Percentiles rank a stretch among this genome's conserved stretches.
These are phyloP conservation scores for Limonium bicolor DNA, from an alignment of 148 eudicot genomes.

Conservation along the genomic window DNA sequence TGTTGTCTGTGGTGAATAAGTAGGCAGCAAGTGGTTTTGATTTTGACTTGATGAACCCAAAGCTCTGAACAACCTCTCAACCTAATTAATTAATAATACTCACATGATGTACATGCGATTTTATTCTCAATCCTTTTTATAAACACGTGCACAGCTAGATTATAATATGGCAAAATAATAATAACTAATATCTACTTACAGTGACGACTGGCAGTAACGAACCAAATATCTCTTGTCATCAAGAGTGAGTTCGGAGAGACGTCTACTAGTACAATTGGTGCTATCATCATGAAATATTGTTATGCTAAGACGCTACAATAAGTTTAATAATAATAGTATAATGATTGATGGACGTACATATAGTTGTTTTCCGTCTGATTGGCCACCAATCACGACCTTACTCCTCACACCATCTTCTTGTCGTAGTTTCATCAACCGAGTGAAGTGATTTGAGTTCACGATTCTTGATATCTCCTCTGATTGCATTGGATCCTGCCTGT, in stretches of 20 bases:
- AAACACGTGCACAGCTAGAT: neutral
- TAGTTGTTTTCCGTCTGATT: conserved; percentile 24
- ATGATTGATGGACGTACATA: conserved; percentile 10
- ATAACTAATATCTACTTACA: conserved; percentile 12
- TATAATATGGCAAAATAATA: neutral
- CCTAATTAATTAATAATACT: conserved; percentile 12
- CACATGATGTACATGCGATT: neutral
- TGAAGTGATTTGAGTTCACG: conserved; percentile 36
- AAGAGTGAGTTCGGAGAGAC: conserved; percentile 42
- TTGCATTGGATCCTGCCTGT: conserved; percentile 28
- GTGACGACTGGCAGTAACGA: conserved; percentile 62
- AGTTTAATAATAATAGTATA: neutral
- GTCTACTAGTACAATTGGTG: conserved; percentile 52
- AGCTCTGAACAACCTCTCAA: conserved; percentile 35
- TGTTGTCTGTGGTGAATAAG: conserved; percentile 41
- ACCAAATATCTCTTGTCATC: conserved; percentile 72
- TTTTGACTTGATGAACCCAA: conserved; percentile 22
- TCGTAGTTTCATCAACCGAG: conserved; percentile 27
- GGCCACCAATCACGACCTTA: conserved; percentile 45
- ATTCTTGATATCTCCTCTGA: conserved; percentile 37
- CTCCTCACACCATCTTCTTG: conserved; percentile 38
- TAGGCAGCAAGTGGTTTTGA: conserved; percentile 61
- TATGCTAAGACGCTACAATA: no score
- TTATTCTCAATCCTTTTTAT: neutral
- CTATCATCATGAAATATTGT: conserved; percentile 38